Conservation (phyloP, 2,329 filamentous ascomycete genomes). For the Pestalotiopsis sp. region DNA sequence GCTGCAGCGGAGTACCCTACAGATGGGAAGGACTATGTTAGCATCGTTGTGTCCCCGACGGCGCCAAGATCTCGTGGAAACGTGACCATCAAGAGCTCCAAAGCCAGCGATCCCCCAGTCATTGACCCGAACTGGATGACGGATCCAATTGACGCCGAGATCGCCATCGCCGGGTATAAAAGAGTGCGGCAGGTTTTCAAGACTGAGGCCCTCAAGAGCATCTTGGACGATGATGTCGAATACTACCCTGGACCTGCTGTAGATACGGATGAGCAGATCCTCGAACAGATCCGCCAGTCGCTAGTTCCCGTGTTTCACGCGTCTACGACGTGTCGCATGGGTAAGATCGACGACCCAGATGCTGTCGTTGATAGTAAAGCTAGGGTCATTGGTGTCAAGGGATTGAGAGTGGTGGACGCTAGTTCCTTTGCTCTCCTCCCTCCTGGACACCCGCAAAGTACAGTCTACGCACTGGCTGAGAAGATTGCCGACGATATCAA, state of each 20-base stretch:
- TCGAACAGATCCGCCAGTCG: slow-evolving; percentile 3
- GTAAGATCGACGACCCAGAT: slow-evolving; percentile 9
- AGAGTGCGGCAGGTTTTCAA: slow-evolving; percentile 37
- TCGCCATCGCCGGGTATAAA: slow-evolving; percentile 44
- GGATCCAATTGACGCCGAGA: slow-evolving; percentile 42
- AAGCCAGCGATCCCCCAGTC: slow-evolving; percentile 20
- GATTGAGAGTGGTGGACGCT: slow-evolving; percentile 17
- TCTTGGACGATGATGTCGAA: slow-evolving; percentile 2
- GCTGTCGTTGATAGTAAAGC: slow-evolving; percentile 21
- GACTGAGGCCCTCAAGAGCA: not conserved
- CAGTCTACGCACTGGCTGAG: slow-evolving; percentile 14
- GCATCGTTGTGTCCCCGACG: not conserved
- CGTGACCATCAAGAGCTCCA: slow-evolving; percentile 17
- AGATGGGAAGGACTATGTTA: slow-evolving; percentile 20
- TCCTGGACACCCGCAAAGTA: slow-evolving; percentile 15
- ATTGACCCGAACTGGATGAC: slow-evolving; percentile 50
- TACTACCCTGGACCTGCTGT: slow-evolving; percentile 8
- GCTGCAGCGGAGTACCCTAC: slow-evolving; percentile 4
- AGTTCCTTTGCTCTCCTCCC: slow-evolving; percentile 16
- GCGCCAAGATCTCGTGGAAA: slow-evolving; percentile 18
- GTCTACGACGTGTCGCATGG: slow-evolving; percentile 21
- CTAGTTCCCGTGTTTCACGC: slow-evolving; percentile 20
- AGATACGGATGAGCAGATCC: slow-evolving; percentile 16
- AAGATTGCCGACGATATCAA: slow-evolving; percentile 12
- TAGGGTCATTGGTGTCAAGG: slow-evolving; percentile 19